Percentiles rank a stretch among this genome's conserved stretches.
Conservation (phyloP, 2,329 filamentous ascomycete genomes). For the Monilinia fructigena region DNA sequence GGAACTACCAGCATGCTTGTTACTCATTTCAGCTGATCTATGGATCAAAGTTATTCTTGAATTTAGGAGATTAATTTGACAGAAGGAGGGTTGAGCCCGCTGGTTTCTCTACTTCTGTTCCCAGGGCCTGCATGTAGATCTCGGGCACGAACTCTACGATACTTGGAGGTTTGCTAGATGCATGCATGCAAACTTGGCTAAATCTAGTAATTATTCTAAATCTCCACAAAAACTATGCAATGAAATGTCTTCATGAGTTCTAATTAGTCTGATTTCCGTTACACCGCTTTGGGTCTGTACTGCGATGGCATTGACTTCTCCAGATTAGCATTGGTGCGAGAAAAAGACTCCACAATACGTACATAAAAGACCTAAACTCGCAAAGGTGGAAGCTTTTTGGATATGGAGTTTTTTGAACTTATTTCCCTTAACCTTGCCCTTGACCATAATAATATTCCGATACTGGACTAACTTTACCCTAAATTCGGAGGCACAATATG, state of each 20-base stretch:
- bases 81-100: not conserved
- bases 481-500: too few species aligned
- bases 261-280: not conserved
- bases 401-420: not conserved
- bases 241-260: not conserved
- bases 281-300: not conserved
- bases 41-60: constrained; percentile 9
- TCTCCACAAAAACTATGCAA: not conserved
- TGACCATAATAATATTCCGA: too few species aligned
- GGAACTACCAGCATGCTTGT: constrained; percentile 10
- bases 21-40: constrained; percentile 8
- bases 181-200: too few species aligned
- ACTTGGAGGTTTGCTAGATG: not conserved
- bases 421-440: too few species aligned
- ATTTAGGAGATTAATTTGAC: not conserved
- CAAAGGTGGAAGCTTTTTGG: not conserved
- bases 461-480: too few species aligned
- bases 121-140: not conserved
- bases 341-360: not conserved
- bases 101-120: not conserved
- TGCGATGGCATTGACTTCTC: constrained; percentile 6
- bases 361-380: not conserved
- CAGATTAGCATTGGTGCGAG: not conserved
- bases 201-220: too few species aligned
- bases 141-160: too few species aligned